Conservation (phyloP, 495 filamentous ascomycete species). For the Xylaria nigripes region DNA sequence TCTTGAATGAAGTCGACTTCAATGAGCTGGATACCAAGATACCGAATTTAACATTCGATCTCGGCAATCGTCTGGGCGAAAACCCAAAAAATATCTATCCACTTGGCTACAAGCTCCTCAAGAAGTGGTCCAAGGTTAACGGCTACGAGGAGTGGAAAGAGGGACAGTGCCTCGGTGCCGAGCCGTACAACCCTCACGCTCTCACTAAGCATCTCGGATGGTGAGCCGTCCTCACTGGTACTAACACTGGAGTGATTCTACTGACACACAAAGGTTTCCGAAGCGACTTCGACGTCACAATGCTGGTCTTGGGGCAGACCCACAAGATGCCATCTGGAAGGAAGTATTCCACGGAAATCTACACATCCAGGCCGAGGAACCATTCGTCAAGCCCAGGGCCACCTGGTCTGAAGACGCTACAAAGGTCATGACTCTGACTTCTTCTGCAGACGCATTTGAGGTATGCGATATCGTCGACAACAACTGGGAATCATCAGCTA, state of each 20-base stretch:
- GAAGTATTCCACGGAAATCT: constrained; percentile 6
- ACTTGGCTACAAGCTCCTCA: constrained; percentile 1
- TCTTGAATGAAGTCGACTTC: constrained; percentile 5
- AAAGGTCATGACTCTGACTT: neutral
- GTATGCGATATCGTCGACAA: neutral
- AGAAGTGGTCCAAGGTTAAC: neutral
- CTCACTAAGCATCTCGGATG: constrained; percentile 3
- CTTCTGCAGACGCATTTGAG: neutral
- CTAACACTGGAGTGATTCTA: neutral
- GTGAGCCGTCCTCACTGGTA: neutral
- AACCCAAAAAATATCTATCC: neutral
- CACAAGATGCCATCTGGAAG: constrained; percentile 1
- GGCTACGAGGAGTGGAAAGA: constrained; percentile 2
- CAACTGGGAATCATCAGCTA: neutral
- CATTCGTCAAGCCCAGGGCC: neutral
- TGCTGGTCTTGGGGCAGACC: constrained; percentile 10
- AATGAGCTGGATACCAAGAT: neutral
- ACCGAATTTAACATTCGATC: neutral
- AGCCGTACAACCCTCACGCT: neutral
- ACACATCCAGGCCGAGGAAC: neutral
- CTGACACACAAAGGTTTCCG: neutral
- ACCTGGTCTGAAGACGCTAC: neutral
- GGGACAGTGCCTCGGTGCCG: neutral
- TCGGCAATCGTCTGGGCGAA: neutral
- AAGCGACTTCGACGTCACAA: neutral